These are phyloP conservation scores for Trypanosoma boissoni DNA, from an alignment of 208 protist species.

Conservation along the genomic window DNA sequence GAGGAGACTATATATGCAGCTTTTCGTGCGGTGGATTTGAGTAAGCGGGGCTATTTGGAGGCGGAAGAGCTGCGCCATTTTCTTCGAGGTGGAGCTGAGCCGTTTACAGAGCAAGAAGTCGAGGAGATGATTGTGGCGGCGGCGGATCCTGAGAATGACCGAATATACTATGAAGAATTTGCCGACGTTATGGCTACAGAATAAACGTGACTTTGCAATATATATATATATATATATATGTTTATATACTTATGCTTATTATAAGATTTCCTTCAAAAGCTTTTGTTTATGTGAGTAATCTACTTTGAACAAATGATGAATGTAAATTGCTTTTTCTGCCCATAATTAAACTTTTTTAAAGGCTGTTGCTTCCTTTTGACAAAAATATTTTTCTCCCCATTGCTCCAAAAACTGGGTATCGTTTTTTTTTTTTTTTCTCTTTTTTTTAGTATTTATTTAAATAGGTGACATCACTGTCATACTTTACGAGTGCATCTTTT, in stretches of 20 bases:
- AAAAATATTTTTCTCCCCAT: no score
- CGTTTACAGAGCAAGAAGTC: conserved; percentile 70
- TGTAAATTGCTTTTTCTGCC: no score
- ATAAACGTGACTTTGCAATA: neutral
- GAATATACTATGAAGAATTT: conserved; percentile 81
- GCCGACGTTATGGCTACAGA: conserved; percentile 71
- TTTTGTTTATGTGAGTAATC: neutral
- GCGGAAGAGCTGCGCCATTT: conserved; percentile 51
- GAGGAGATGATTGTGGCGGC: conserved; percentile 78
- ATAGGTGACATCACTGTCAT: no score
- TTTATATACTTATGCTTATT: neutral
- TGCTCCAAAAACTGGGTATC: no score
- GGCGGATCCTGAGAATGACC: conserved; percentile 65
- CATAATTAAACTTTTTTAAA: no score
- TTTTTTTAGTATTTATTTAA: no score
- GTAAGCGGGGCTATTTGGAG: conserved; percentile 66
- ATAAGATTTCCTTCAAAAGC: conserved; percentile 18
- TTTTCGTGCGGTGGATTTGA: conserved; percentile 64
- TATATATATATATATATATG: neutral
- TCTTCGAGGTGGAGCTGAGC: conserved; percentile 54
- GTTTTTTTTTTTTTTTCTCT: no score
- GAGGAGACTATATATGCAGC: conserved; percentile 66
- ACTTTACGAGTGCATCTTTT: no score
- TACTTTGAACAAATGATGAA: no score
- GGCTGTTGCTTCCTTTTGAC: no score